A percentile compares a stretch with the other conserved stretches of the same genome.
phyloP scores from a whole-genome alignment of 495 filamentous ascomycete species.

The Penicillium roqueforti region DNA sequence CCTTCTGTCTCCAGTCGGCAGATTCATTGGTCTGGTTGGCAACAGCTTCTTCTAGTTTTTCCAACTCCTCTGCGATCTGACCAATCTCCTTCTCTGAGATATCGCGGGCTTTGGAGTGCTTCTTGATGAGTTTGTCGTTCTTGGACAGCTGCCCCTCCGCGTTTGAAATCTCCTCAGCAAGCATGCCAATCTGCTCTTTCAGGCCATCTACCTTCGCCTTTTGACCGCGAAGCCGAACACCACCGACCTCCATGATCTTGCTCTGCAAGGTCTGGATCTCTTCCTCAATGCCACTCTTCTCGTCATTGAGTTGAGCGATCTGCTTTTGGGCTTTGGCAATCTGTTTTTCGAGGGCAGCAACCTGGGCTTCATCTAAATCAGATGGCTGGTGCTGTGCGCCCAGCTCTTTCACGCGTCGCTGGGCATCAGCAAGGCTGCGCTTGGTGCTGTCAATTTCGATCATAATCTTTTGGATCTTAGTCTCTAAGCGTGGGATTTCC shows the following conservation, averaged over 20 bases:
- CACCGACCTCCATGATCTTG: slow-evolving; percentile 97
- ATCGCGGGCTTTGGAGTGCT: slow-evolving; percentile 75
- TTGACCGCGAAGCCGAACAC: slow-evolving; percentile 84
- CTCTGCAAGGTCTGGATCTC: slow-evolving; percentile 88
- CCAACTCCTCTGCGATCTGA: slow-evolving; percentile 63
- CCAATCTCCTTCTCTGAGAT: slow-evolving; percentile 75
- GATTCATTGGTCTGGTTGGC: slow-evolving; percentile 70
- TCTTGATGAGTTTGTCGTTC: slow-evolving; percentile 84
- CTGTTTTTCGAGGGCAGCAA: slow-evolving; percentile 67
- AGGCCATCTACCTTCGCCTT: slow-evolving; percentile 89
- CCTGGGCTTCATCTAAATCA: slow-evolving; percentile 67
- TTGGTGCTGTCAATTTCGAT: slow-evolving; percentile 86
- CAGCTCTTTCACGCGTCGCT: slow-evolving; percentile 79
- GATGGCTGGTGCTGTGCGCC: slow-evolving; percentile 72
- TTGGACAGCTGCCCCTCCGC: slow-evolving; percentile 84
- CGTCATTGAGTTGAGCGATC: slow-evolving; percentile 70
- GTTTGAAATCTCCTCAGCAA: slow-evolving; percentile 75
- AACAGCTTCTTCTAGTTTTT: slow-evolving; percentile 70
- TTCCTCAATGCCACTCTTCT: slow-evolving; percentile 80
- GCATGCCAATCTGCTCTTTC: slow-evolving; percentile 77
- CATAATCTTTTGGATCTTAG: slow-evolving; percentile 84
- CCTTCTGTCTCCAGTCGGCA: slow-evolving; percentile 64
- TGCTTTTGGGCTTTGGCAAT: slow-evolving; percentile 65
- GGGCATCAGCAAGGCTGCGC: slow-evolving; percentile 76
- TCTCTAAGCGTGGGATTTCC: slow-evolving; percentile 79